Evolutionary conservation across 2,329 filamentous ascomycete species (phyloP).

Genomic region (Conoideocrella luteorostrata): DNA sequence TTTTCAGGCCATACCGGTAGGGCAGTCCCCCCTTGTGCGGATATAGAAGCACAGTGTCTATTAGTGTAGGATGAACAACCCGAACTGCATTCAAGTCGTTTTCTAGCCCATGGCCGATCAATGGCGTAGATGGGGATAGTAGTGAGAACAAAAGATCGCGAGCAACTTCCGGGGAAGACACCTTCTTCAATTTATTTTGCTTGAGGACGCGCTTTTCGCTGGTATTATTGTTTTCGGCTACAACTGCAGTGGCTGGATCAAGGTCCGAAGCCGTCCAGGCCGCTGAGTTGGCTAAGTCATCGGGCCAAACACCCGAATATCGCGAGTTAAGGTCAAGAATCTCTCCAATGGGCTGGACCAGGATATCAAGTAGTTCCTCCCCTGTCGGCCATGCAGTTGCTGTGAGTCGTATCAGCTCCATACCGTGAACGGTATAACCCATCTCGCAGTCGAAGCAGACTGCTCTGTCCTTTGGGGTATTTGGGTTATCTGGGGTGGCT

Average conservation of each 20-base stretch:
- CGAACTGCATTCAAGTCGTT: slow-evolving; percentile 87
- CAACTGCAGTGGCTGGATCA: background rate
- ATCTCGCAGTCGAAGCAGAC: slow-evolving; percentile 96
- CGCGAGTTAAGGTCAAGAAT: slow-evolving; percentile 86
- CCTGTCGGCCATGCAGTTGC: slow-evolving; percentile 81
- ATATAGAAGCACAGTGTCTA: slow-evolving; percentile 82
- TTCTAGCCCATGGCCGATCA: slow-evolving; percentile 90
- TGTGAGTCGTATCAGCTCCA: slow-evolving; percentile 86
- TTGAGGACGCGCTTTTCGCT: slow-evolving; percentile 15
- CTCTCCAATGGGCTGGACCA: slow-evolving; percentile 78
- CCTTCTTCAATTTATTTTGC: slow-evolving; percentile 56
- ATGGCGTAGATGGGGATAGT: slow-evolving; percentile 68
- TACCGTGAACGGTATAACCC: slow-evolving; percentile 83
- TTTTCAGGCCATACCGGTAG: slow-evolving; percentile 68
- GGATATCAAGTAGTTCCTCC: slow-evolving; percentile 68
- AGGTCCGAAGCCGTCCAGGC: slow-evolving; percentile 36
- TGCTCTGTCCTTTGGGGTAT: slow-evolving; percentile 47
- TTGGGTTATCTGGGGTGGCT: slow-evolving; percentile 62
- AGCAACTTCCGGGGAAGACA: slow-evolving; percentile 67
- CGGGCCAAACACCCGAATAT: slow-evolving; percentile 78
- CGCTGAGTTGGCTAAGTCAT: slow-evolving; percentile 66
- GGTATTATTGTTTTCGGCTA: slow-evolving; percentile 17
- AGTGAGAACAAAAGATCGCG: slow-evolving; percentile 70
- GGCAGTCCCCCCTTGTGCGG: slow-evolving; percentile 74
- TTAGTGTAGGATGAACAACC: slow-evolving; percentile 74